Evolutionary conservation across 371 early-diverging fungal genomes (phyloP).

Genomic region (Polyrhizophydium stewartii): DNA sequence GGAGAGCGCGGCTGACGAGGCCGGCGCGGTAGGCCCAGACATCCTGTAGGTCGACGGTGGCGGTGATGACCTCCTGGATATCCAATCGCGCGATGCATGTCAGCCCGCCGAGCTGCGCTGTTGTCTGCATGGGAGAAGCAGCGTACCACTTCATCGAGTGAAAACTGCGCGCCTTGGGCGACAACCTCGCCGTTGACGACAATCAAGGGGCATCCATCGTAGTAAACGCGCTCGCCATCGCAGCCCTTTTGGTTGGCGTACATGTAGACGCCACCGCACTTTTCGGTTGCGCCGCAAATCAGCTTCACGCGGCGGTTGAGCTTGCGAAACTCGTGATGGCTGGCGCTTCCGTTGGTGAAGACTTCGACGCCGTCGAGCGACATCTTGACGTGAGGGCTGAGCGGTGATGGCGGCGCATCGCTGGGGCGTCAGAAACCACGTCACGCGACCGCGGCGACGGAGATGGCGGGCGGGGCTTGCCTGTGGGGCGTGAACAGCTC

Average conservation of each 20-base stretch:
- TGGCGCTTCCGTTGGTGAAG: constrained; percentile 88
- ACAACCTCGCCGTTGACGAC: constrained; percentile 85
- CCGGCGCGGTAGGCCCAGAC: constrained; percentile 79
- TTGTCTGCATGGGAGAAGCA: not conserved
- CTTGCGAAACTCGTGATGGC: constrained; percentile 90
- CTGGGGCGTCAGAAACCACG: not conserved
- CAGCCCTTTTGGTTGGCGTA: constrained; percentile 97
- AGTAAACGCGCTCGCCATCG: constrained; percentile 97
- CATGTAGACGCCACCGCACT: constrained; percentile 90
- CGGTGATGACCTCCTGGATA: constrained; percentile 80
- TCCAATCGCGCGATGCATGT: not conserved
- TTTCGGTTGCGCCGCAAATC: constrained; percentile 83
- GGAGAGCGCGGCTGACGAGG: constrained; percentile 70
- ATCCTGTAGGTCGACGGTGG: constrained; percentile 87
- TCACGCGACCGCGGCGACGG: constrained; percentile 5
- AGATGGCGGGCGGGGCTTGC: constrained; percentile 26
- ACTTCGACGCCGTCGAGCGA: constrained; percentile 95
- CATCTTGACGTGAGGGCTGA: constrained; percentile 88
- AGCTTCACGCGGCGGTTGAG: constrained; percentile 79
- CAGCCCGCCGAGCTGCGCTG: not conserved
- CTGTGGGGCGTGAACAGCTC: constrained; percentile 91
- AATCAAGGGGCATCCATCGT: constrained; percentile 92
- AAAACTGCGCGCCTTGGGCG: constrained; percentile 91
- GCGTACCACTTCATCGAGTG: constrained; percentile 80
- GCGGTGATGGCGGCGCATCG: not conserved